Conservation (phyloP, 2,329 filamentous ascomycete genomes). For the Gyromitra esculenta region DNA sequence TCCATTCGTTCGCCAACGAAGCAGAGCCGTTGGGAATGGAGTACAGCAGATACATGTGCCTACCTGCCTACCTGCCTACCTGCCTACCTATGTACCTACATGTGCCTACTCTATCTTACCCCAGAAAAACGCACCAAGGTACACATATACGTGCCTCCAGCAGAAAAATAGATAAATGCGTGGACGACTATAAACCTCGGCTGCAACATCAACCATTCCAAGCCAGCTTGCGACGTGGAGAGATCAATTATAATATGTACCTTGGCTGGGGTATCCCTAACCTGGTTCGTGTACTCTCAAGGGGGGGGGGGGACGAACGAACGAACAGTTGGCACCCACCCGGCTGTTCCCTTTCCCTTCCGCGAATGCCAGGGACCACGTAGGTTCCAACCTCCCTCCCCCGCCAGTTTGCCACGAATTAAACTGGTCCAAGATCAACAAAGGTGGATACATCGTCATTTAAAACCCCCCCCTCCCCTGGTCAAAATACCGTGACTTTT, state of each 20-base stretch:
- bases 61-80: too few species aligned
- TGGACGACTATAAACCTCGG: not conserved
- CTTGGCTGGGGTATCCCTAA: conserved; percentile 35
- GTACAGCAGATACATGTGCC: not conserved
- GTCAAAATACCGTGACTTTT: conserved; percentile 22
- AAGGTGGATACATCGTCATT: conserved; percentile 9
- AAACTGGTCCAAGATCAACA: conserved; percentile 19
- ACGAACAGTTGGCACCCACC: conserved; percentile 41
- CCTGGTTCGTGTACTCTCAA: conserved; percentile 12
- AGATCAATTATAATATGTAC: conserved; percentile 22
- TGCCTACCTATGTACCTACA: too few species aligned
- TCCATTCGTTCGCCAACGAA: not conserved
- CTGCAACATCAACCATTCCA: conserved; percentile 19
- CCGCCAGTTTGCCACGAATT: conserved; percentile 27
- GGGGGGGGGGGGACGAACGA: too few species aligned
- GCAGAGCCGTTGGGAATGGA: not conserved
- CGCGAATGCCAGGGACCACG: conserved; percentile 42
- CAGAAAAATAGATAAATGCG: not conserved
- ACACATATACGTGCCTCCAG: not conserved
- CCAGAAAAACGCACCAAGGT: not conserved
- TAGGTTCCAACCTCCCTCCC: conserved; percentile 22
- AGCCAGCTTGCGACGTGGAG: conserved; percentile 23
- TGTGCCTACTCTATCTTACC: not conserved
- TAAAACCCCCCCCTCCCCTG: conserved; percentile 3
- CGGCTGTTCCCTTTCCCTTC: conserved; percentile 28